Base-by-base conservation (phyloP, 2,329 filamentous ascomycete species). In the Alternaria arbusti region DNA sequence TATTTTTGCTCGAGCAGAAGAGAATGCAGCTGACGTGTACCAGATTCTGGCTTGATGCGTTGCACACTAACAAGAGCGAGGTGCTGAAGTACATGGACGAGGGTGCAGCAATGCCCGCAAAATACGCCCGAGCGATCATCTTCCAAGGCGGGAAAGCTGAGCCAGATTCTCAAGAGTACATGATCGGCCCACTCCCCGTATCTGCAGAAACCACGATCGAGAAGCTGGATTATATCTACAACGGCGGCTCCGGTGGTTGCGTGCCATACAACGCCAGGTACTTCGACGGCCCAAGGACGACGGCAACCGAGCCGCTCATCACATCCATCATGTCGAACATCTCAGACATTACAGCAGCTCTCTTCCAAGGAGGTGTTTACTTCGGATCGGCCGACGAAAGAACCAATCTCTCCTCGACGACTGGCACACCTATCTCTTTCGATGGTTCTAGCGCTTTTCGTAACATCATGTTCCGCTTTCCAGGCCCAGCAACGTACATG, bases 11-110 rank as follows among this genome's bases (percentile, higher is more conserved):
- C n/a, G n/a, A n/a, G n/a, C n/a, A n/a, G n/a, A n/a, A n/a, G n/a
- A n/a, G n/a, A 25, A 6, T 4, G 10, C 30, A 3, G 17, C 11
- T 55, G 6, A 52, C 20, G 7, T 9, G 45, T 26, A 25, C 15
- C n/a, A 70, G 65, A n/a, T 81, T 78, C 64, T 82, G 79, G 70
- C 79, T 86, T 20, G 84, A 86, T 65, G 81, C 82, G 1, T 73
- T 86, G 3, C 82, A 79, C 30, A 75, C 82, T 8, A 86, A 86
- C 73, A 86, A 87, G 68, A 80, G 81, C 0, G 78, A 79, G 47
- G 83, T 80, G 1, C 68, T 86, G 8, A 75, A 80, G 1, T 86
- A 83, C 66, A 69, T 86, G 2, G 81, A 84, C 52, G 77, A 77
- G 15, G 68, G 76, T 22, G 79, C 67, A 1, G 45, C 63, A 10